phyloP scores from a whole-genome alignment of 805 yeast species.

The Saccharomycopsis capsularis region DNA sequence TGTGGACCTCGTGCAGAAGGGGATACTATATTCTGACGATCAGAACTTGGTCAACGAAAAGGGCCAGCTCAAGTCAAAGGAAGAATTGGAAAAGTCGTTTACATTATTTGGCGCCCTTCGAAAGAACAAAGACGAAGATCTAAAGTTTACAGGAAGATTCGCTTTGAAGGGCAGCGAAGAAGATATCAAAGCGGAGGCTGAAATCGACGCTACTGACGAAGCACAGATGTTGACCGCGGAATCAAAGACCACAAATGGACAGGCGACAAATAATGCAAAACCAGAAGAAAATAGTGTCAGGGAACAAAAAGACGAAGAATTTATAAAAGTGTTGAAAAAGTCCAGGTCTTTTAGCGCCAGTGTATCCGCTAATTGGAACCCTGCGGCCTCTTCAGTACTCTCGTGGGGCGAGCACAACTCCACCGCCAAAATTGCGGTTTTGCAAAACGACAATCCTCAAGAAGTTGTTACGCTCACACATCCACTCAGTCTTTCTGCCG shows the following conservation, averaged over 20 bases:
- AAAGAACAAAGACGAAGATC: conserved; percentile 28
- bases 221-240: conserved; percentile 6
- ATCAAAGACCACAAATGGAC: conserved; percentile 11
- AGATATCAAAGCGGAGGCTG: conserved; percentile 7
- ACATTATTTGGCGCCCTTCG: conserved; percentile 15
- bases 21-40: conserved; percentile 68
- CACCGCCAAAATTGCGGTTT: conserved; percentile 38
- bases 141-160: conserved; percentile 29
- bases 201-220: conserved; percentile 1
- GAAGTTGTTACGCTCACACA: conserved; percentile 29
- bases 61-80: conserved; percentile 28
- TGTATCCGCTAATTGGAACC: conserved; percentile 51
- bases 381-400: conserved; percentile 36
- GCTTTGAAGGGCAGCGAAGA: conserved; percentile 25
- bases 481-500: conserved; percentile 27
- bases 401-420: conserved; percentile 51
- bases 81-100: conserved; percentile 26
- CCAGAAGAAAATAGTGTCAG: background rate
- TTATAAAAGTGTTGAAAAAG: conserved; percentile 33
- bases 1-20: conserved; percentile 78
- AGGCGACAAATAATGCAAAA: background rate
- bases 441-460: conserved; percentile 25
- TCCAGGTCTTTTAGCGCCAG: conserved; percentile 36
- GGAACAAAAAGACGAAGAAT: conserved; percentile 5
- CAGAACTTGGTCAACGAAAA: conserved; percentile 45